Base-by-base conservation (phyloP, 306 rosid genomes). In the Argentina anserina region DNA sequence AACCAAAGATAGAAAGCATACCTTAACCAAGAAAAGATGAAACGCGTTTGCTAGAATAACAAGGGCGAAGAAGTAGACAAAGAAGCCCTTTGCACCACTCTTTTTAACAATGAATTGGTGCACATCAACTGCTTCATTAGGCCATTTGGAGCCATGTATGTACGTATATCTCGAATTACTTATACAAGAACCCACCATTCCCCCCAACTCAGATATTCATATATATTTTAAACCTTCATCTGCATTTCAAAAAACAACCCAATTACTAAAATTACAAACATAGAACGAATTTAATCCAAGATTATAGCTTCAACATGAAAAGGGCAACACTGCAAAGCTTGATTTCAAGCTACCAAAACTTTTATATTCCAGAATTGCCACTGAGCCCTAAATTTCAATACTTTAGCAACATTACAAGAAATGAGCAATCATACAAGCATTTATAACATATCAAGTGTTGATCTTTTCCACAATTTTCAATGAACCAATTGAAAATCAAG, bases 21-120 rank as follows among this genome's bases (percentile, higher is more conserved):
- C 98, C 94, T 84, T 73, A 68, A 80, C 68, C 49, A 84, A 41
- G 74, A 52, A 76, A 46, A 87, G 78, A 83, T 84, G 86, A 53
- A 80, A 33, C 37, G 81, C 80, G 69, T 69, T 75, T 52, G 87
- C 89, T 79, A 91, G 74, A 58, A 87, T 66, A 80, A 85, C 80
- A 69, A 87, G 65, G 31, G 85, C 79, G 1, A 59, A 67, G 75
- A 77, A 53, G 79, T 77, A 86, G 29, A 84, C 75, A 34, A 83
- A 71, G 79, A 75, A 37, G 76, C 81, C 74, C 73, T 80, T 88
- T 21, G 79, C 73, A 43, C 81, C 67, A 53, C 71, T 75, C 65
- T 76, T 90, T 71, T 67, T 82, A 70, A 80, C 85, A 69, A 88
- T 58, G 70, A 90, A 84, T 71, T 80, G 90, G 83, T 92, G 98